Conservation (phyloP, 805 yeast genomes). For the Saccharomycopsis synnaedendra region DNA sequence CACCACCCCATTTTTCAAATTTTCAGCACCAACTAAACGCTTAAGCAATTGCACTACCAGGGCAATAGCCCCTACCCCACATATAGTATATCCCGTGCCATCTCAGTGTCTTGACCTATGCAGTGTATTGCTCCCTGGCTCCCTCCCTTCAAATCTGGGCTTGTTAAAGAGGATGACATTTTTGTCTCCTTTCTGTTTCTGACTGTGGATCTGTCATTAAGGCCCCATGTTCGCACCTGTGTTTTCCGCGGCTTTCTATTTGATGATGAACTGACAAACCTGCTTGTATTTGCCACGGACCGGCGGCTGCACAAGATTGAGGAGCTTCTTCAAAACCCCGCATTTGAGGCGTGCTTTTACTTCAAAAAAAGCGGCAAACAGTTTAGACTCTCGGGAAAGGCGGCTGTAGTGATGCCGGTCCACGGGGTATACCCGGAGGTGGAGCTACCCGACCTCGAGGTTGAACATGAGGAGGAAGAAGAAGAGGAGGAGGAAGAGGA, state of each 20-base stretch:
- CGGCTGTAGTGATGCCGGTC: constrained; percentile 31
- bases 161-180: constrained; percentile 25
- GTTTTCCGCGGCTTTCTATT: constrained; percentile 68
- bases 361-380: constrained; percentile 53
- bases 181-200: constrained; percentile 58
- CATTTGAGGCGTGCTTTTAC: constrained; percentile 70
- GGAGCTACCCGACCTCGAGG: constrained; percentile 22
- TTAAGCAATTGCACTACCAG: too few relatives aligned
- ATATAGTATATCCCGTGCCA: too few relatives aligned
- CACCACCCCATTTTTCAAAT: too few relatives aligned
- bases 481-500: constrained; percentile 8
- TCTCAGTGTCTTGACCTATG: constrained; percentile 15
- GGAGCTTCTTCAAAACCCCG: constrained; percentile 35
- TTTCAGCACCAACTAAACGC: too few relatives aligned
- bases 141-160: constrained; percentile 46
- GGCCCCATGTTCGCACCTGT: constrained; percentile 60
- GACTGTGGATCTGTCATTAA: constrained; percentile 39
- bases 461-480: constrained; percentile 11
- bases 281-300: constrained; percentile 62
- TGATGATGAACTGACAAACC: constrained; percentile 53
- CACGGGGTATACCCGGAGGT: constrained; percentile 8
- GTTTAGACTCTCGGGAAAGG: constrained; percentile 61
- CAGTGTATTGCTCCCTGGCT: constrained; percentile 67
- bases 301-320: constrained; percentile 51
- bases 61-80: too few relatives aligned